A percentile compares a stretch with the other conserved stretches of the same genome.
Conservation (phyloP, 2,329 filamentous ascomycete genomes). For the Aspergillus texensis region DNA sequence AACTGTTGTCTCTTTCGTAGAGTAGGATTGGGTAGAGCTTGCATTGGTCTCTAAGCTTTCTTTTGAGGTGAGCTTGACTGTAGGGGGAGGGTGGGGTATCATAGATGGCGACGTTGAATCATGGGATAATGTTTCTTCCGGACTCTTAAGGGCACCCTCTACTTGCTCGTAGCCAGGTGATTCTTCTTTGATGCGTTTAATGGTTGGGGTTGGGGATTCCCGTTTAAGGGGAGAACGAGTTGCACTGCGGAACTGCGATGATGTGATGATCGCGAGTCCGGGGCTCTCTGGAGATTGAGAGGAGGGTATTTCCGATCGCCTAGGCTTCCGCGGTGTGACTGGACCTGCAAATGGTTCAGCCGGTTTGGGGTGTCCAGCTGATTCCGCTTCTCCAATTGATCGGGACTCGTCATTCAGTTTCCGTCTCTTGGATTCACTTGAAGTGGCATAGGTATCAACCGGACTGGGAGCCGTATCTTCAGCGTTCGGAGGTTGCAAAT, state of each 20-base stretch:
- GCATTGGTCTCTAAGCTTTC: constrained; percentile 5
- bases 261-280: constrained; percentile 39
- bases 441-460: background rate
- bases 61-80: background rate
- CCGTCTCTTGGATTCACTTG: constrained; percentile 24
- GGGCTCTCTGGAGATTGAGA: constrained; percentile 49
- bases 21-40: constrained; percentile 6
- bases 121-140: background rate
- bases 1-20: background rate
- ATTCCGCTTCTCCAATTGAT: constrained; percentile 5
- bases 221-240: constrained; percentile 31
- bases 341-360: constrained; percentile 13
- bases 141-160: constrained; percentile 11
- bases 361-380: background rate
- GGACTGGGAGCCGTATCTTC: background rate
- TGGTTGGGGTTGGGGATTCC: background rate
- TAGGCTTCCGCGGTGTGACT: constrained; percentile 37
- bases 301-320: constrained; percentile 41
- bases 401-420: constrained; percentile 20
- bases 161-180: background rate
- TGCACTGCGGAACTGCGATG: constrained; percentile 34
- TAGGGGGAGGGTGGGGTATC: background rate
- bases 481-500: background rate
- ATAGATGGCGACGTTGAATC: constrained; percentile 1
- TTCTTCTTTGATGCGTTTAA: constrained; percentile 27